Conservation (phyloP, 1,139 yeast genomes). For the Geotrichum histeridarum region DNA sequence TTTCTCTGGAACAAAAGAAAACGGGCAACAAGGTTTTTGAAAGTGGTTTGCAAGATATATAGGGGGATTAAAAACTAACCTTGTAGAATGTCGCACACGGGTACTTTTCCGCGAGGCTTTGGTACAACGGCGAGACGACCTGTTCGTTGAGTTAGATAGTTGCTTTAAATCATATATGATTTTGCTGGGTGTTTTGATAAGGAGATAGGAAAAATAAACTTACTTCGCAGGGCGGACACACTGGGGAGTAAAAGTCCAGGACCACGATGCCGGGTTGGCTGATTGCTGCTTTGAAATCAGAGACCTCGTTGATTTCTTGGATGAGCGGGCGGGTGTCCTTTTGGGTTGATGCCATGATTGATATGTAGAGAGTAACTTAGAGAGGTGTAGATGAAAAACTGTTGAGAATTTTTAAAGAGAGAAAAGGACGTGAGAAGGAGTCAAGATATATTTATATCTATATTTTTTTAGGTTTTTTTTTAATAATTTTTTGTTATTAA, state of each 20-base stretch:
- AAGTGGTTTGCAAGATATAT: not conserved
- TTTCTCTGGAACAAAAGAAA: too few species aligned
- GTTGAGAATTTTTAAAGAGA: too few species aligned
- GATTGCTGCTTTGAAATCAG: not conserved
- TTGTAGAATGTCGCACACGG: constrained; percentile 5
- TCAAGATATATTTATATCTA: too few species aligned
- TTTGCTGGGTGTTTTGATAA: not conserved
- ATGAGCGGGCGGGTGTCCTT: not conserved
- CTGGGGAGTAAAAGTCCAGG: not conserved
- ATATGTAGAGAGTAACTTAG: too few species aligned
- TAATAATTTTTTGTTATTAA: too few species aligned
- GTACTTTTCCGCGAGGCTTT: not conserved
- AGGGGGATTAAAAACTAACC: not conserved
- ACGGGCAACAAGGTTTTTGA: too few species aligned
- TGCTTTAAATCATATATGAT: not conserved
- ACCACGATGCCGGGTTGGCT: not conserved
- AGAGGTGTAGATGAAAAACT: too few species aligned
- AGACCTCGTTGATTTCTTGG: not conserved
- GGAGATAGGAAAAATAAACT: not conserved
- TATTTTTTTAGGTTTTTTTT: too few species aligned
- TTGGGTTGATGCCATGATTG: not conserved
- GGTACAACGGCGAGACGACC: constrained; percentile 6
- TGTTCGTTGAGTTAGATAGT: not conserved
- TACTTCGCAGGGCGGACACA: constrained; percentile 1
- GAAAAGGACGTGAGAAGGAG: too few species aligned